phyloP scores from a whole-genome alignment of 257 asterid species.

The Mentha longifolia region DNA sequence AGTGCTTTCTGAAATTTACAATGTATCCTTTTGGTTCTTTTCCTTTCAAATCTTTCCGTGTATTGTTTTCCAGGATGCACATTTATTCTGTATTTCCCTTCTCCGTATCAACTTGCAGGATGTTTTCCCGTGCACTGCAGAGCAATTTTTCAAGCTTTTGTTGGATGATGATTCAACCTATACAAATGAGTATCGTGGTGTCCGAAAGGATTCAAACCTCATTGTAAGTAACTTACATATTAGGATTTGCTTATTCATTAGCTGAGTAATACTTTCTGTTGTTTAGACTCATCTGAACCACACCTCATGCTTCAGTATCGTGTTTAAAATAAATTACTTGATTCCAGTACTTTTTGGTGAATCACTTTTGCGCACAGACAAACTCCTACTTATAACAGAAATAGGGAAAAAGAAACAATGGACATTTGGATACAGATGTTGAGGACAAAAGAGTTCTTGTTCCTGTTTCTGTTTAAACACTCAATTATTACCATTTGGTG shows the following conservation, averaged over 20 bases:
- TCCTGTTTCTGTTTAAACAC: not conserved
- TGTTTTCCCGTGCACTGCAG: slow-evolving; percentile 74
- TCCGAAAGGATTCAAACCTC: slow-evolving; percentile 78
- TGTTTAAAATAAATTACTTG: not conserved
- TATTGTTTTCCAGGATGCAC: not conserved
- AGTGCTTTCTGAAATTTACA: slow-evolving; percentile 69
- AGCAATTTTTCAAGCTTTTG: slow-evolving; percentile 70
- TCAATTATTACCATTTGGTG: not conserved
- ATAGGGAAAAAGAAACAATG: not conserved
- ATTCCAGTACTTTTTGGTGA: not conserved
- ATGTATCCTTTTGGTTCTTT: slow-evolving; percentile 46
- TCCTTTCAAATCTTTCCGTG: slow-evolving; percentile 6
- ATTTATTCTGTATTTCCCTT: slow-evolving; percentile 4
- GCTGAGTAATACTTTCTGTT: slow-evolving; percentile 9
- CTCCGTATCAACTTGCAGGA: slow-evolving; percentile 56
- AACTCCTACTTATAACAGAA: not conserved
- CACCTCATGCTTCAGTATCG: not conserved
- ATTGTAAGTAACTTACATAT: slow-evolving; percentile 49
- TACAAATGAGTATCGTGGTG: slow-evolving; percentile 71
- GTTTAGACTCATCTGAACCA: slow-evolving; percentile 16
- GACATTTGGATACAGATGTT: not conserved
- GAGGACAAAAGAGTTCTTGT: not conserved
- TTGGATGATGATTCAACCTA: slow-evolving; percentile 78
- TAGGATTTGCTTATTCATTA: slow-evolving; percentile 21
- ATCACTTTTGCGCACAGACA: not conserved